phyloP scores from a whole-genome alignment of 1,139 yeast species.

The Kodamaea anthophila region DNA sequence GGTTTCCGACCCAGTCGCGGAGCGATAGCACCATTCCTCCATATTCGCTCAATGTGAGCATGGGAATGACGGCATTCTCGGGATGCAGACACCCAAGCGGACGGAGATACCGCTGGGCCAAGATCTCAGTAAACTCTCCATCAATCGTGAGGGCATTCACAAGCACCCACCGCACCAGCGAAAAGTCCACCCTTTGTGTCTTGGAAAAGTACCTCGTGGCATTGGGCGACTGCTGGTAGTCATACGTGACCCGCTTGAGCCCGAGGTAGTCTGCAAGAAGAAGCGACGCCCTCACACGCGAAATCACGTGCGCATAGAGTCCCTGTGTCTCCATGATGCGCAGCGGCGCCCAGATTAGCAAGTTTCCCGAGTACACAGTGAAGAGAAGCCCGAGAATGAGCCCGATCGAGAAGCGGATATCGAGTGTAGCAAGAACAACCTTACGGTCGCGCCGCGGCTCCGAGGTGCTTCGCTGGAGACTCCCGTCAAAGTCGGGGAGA shows the following conservation, averaged over 20 bases:
- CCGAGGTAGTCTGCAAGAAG: slow-evolving; percentile 83
- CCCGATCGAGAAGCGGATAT: slow-evolving; percentile 84
- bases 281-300: slow-evolving; percentile 65
- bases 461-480: slow-evolving; percentile 26
- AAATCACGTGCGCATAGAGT: slow-evolving; percentile 73
- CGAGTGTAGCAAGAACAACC: slow-evolving; percentile 66
- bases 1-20: slow-evolving; percentile 82
- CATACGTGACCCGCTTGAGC: slow-evolving; percentile 87
- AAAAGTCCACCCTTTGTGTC: slow-evolving; percentile 70
- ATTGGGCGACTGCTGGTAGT: slow-evolving; percentile 87
- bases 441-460: slow-evolving; percentile 24
- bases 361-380: slow-evolving; percentile 80
- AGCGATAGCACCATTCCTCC: slow-evolving; percentile 94
- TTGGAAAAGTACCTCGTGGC: slow-evolving; percentile 75
- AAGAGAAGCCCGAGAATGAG: slow-evolving; percentile 74
- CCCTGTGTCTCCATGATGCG: slow-evolving; percentile 77
- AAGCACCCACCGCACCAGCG: slow-evolving; percentile 81
- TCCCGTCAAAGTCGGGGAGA: slow-evolving; percentile 45
- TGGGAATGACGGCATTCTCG: slow-evolving; percentile 77
- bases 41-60: slow-evolving; percentile 83
- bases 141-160: slow-evolving; percentile 91
- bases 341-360: slow-evolving; percentile 76
- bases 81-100: slow-evolving; percentile 85
- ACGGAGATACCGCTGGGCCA: slow-evolving; percentile 85
- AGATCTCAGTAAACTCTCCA: slow-evolving; percentile 85